A percentile compares a stretch with the other conserved stretches of the same genome.
These are phyloP conservation scores for Corynespora cassiicola DNA, from an alignment of 2,329 filamentous ascomycete species.

Conservation along the genomic window DNA sequence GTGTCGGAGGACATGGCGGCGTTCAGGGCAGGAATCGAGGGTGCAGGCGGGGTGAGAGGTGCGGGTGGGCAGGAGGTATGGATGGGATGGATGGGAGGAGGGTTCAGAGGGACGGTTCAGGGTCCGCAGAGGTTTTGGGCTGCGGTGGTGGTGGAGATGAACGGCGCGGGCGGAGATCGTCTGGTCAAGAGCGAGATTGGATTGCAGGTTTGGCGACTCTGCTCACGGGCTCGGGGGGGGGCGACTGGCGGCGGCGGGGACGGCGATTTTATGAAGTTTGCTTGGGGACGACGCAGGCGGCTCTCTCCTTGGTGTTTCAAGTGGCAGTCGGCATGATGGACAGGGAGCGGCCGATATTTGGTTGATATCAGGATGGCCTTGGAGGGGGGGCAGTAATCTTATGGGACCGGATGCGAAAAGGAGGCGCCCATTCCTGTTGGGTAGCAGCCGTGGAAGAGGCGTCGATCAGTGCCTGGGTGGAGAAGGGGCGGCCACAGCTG, in stretches of 20 bases:
- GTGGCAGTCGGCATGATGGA: too few species aligned
- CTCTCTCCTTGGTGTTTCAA: too few species aligned
- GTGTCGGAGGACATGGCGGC: constrained; percentile 49
- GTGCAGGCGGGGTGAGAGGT: constrained; percentile 6
- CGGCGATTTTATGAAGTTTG: too few species aligned
- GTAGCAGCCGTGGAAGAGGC: constrained; percentile 6
- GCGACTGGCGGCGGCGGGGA: too few species aligned
- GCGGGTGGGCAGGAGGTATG: constrained; percentile 11
- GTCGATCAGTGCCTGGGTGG: constrained; percentile 7
- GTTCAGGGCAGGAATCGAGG: constrained; percentile 10
- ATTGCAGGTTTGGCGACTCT: too few species aligned
- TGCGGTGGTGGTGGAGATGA: constrained; percentile 8
- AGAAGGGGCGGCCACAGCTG: background rate
- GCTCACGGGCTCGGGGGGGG: too few species aligned
- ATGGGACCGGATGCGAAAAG: too few species aligned
- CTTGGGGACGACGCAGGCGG: too few species aligned
- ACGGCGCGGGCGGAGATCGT: constrained; percentile 9
- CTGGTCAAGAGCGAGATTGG: background rate
- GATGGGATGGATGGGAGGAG: constrained; percentile 11
- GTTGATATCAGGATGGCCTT: too few species aligned
- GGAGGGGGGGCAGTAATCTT: too few species aligned
- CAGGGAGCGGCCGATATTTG: too few species aligned
- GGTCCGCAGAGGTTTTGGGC: background rate
- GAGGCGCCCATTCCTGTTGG: constrained; percentile 9
- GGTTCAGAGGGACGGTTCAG: too few species aligned